Evolutionary conservation across 164 flowering plant species (phyloP).

Genomic region (Vitis riparia): DNA sequence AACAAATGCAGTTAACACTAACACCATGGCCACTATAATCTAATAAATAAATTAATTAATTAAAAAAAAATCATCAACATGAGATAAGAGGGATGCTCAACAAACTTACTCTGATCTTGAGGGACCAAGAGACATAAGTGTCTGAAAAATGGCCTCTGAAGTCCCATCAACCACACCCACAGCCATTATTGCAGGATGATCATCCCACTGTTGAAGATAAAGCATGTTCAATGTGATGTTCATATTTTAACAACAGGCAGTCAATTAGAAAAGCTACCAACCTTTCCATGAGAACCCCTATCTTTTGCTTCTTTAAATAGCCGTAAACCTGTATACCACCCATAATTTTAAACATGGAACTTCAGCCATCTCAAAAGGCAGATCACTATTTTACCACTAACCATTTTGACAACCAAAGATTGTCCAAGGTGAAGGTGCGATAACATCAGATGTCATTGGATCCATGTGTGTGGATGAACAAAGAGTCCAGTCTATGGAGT

Average conservation of each 20-base stretch:
- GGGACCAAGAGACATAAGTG: constrained; percentile 87
- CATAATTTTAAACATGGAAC: not conserved
- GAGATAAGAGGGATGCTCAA: not conserved
- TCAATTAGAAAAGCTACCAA: constrained; percentile 10
- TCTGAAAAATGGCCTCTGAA: constrained; percentile 78
- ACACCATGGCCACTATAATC: too few relatives aligned
- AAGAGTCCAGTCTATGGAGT: constrained; percentile 66
- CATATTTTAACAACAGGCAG: not conserved
- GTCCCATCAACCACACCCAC: constrained; percentile 86
- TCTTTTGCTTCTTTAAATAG: constrained; percentile 91
- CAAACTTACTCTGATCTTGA: constrained; percentile 85
- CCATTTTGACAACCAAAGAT: constrained; percentile 96
- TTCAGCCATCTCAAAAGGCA: constrained; percentile 7
- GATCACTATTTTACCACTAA: constrained; percentile 33
- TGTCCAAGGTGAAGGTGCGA: constrained; percentile 92
- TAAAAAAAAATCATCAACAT: too few relatives aligned
- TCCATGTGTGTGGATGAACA: constrained; percentile 48
- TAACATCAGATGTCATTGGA: constrained; percentile 67
- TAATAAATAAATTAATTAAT: too few relatives aligned
- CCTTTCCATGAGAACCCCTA: constrained; percentile 45
- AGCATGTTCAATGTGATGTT: constrained; percentile 2
- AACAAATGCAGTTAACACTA: constrained; percentile 4
- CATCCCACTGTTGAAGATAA: constrained; percentile 63
- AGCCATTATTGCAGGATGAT: constrained; percentile 98
- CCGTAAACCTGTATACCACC: constrained; percentile 61